Evolutionary conservation across 2,329 filamentous ascomycete species (phyloP), one percentile per base, ranked within the genome.

Genomic region (Balansia obtecta): DNA sequence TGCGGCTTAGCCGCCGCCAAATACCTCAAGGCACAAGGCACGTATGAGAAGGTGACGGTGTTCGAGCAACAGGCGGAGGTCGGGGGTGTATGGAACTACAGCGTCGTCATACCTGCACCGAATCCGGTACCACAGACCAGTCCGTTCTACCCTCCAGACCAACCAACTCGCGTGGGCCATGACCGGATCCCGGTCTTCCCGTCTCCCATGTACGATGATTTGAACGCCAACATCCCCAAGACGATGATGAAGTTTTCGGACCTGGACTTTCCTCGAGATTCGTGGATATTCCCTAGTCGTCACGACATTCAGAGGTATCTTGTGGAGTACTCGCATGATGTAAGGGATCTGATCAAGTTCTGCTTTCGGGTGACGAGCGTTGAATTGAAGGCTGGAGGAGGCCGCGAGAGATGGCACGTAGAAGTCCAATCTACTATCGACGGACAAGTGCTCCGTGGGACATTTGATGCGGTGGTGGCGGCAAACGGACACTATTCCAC

Each of bases 41-140:
- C 64, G 1, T 93, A 93, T 60, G 69, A 80, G 12, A 76, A 72
- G 32, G 82, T 97, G 53, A 78, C 82, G 53, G 67, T 96, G 39
- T 94, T 86, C 60, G 93, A 97, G 66, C 88, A 95, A 66, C 82
- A 88, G 56, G 71, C 75, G 43, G 75, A 79, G 45, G 77, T 85
- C 7, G 91, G 89, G 51, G 91, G 93, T 2, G 79, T 93, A 10
- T 97, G 91, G 91, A 85, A 88, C 60, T 89, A 94, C 65, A 82
- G 76, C 54, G 69, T 72, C 30, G 66, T 64, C 53, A 74, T 65
- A 50, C 72, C 63, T 54, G 75, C 57, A 56, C 70, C 61, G 53
- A 75, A 61, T 57, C 74, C 57, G 34, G 70, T 91, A 38, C 88
- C 89, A 8, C 85, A 89, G 61, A 80, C 80, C n/a, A 76, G 78